These are phyloP conservation scores for Pterocarpus macrocarpus DNA, from an alignment of 306 rosid genomes.

Conservation along the genomic window DNA sequence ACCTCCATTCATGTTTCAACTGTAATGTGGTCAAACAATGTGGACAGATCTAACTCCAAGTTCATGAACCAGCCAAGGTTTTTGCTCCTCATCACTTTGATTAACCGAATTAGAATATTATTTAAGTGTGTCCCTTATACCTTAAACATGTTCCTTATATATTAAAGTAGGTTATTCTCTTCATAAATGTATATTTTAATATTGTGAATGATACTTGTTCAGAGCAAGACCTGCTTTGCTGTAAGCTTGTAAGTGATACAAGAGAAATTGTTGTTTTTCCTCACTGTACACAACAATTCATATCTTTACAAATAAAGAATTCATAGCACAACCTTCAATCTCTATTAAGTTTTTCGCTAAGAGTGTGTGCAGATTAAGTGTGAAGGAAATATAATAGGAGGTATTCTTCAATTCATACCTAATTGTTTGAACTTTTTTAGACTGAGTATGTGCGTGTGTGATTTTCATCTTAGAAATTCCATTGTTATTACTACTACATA, in stretches of 20 bases:
- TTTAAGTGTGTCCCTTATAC: slow-evolving; percentile 38
- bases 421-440: neutral
- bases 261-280: neutral
- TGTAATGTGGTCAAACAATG: slow-evolving; percentile 53
- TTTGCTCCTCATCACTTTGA: slow-evolving; percentile 46
- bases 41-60: slow-evolving; percentile 54
- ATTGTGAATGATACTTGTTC: slow-evolving; percentile 21
- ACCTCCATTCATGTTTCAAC: slow-evolving; percentile 7
- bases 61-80: slow-evolving; percentile 63
- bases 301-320: slow-evolving; percentile 7
- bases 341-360: neutral
- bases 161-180: slow-evolving; percentile 31
- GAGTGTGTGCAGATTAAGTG: neutral
- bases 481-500: neutral
- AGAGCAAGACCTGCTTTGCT: slow-evolving; percentile 46
- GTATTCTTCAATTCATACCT: neutral
- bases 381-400: slow-evolving; percentile 7
- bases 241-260: slow-evolving; percentile 30
- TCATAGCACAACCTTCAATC: neutral
- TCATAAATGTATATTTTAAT: slow-evolving; percentile 28
- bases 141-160: slow-evolving; percentile 43
- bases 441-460: neutral
- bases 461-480: neutral
- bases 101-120: slow-evolving; percentile 15
- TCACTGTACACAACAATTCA: neutral